Conservation (phyloP, 805 yeast species). For the Candida khao-thaluensis region DNA sequence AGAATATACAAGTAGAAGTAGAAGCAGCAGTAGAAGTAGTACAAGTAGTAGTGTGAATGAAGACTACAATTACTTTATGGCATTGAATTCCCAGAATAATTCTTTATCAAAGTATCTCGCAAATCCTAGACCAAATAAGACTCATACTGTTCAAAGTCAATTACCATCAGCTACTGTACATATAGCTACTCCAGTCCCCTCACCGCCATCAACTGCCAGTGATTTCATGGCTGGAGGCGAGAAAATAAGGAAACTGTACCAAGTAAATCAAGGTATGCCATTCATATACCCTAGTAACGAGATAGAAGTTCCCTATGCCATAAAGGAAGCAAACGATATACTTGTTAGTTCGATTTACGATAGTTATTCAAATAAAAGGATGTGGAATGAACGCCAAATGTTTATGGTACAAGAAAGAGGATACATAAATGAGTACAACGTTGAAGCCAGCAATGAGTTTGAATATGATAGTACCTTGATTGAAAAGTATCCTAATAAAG, state of each 20-base stretch:
- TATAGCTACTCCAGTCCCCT: slow-evolving; percentile 86
- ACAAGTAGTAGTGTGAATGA: slow-evolving; percentile 19
- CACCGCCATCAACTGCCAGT: slow-evolving; percentile 58
- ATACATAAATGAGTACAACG: slow-evolving; percentile 22
- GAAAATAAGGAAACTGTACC: slow-evolving; percentile 55
- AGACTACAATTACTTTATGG: slow-evolving; percentile 34
- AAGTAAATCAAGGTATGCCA: slow-evolving; percentile 67
- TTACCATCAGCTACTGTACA: slow-evolving; percentile 59
- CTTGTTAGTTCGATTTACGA: slow-evolving; percentile 61
- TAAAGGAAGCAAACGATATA: slow-evolving; percentile 74
- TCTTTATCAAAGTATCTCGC: slow-evolving; percentile 61
- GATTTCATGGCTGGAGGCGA: slow-evolving; percentile 48
- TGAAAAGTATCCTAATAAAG: slow-evolving; percentile 34
- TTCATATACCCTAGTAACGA: slow-evolving; percentile 56
- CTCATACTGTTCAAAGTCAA: slow-evolving; percentile 42
- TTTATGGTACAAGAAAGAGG: slow-evolving; percentile 78
- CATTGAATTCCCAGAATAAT: slow-evolving; percentile 43
- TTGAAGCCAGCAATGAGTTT: slow-evolving; percentile 19
- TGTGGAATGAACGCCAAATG: slow-evolving; percentile 67
- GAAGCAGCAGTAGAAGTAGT: slow-evolving; percentile 9
- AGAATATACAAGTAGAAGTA: not conserved
- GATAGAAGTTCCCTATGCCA: slow-evolving; percentile 62
- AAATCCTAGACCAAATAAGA: slow-evolving; percentile 52
- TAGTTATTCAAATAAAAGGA: slow-evolving; percentile 64
- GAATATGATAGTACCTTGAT: slow-evolving; percentile 25